Evolutionary conservation across 306 rosid species (phyloP), one percentile per base, ranked within the genome.

Genomic region (Corylus americana): DNA sequence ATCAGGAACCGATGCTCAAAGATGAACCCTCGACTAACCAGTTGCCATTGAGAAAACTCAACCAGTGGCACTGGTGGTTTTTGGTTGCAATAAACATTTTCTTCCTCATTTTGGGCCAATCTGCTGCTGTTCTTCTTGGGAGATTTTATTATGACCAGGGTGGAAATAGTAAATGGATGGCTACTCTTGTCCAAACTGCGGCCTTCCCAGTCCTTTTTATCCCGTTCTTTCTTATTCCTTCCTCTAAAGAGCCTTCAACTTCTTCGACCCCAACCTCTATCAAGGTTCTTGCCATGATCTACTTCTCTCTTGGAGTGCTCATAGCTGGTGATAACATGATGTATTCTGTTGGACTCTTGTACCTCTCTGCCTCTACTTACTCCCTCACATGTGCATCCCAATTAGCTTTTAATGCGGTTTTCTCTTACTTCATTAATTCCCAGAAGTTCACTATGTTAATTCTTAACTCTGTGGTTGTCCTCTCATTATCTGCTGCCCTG

Each of bases 141-240:
- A 86, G 98, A 79, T 90, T 92, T 82, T 94, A 94, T 45, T 94
- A 92, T 81, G 94, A 87, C 70, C 88, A 91, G 67, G 98, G 97
- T 66, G 98, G 98, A 68, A 91, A 87, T 27, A 94, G 98, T 81
- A 92, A 85, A 77, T 94, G 98, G 98, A 82, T 92, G 90, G 92
- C 98, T 73, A 94, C 98, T 62, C 77, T 92, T 79, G 98, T 94
- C 81, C 97, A 94, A 85, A 94, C 98, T 59, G 85, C 82, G 53
- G 97, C 89, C 57, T 94, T 92, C 81, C 98, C 98, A 11, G 4
- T 90, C 51, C 90, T 94, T 27, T 58, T 55, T 4, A 70, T 92
- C 85, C 97, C 97, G 0, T 85, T 91, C n/a, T 85, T 82, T 54
- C 45, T 88, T 62, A 80, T 88, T 69, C 86, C 87, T 73, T 82